These are phyloP conservation scores for Lipomyces starkeyi DNA, from an alignment of 805 yeast genomes.

Conservation along the genomic window DNA sequence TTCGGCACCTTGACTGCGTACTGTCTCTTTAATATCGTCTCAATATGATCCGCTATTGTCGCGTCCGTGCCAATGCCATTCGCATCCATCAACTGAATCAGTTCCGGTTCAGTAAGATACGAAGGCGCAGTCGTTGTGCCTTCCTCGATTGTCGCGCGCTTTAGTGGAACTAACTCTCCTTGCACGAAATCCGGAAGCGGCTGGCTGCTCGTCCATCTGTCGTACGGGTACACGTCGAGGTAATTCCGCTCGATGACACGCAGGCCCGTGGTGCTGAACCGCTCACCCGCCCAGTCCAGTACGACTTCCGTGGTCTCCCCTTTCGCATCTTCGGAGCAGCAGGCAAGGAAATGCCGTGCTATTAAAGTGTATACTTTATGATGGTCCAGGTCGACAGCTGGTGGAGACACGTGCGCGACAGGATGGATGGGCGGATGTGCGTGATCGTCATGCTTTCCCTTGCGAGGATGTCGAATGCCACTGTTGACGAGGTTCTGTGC, in stretches of 20 bases:
- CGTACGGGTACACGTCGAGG: slow-evolving; percentile 78
- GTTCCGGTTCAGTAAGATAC: slow-evolving; percentile 87
- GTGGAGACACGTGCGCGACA: slow-evolving; percentile 47
- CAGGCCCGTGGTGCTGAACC: slow-evolving; percentile 74
- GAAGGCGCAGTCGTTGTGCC: slow-evolving; percentile 85
- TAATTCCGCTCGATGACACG: slow-evolving; percentile 76
- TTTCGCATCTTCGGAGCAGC: slow-evolving; percentile 88
- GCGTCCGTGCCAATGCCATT: slow-evolving; percentile 99
- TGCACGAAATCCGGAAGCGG: slow-evolving; percentile 66
- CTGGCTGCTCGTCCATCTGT: slow-evolving; percentile 72
- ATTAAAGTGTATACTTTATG: slow-evolving; percentile 84
- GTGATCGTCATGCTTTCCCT: slow-evolving; percentile 84
- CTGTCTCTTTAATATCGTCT: slow-evolving; percentile 69
- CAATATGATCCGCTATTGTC: slow-evolving; percentile 97
- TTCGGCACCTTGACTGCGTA: slow-evolving; percentile 57
- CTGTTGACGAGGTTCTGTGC: slow-evolving; percentile 55
- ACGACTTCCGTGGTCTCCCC: slow-evolving; percentile 70
- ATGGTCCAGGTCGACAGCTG: slow-evolving; percentile 52
- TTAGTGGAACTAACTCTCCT: slow-evolving; percentile 63
- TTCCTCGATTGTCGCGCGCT: slow-evolving; percentile 62
- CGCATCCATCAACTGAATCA: slow-evolving; percentile 91
- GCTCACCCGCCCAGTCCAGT: slow-evolving; percentile 79
- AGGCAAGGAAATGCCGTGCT: slow-evolving; percentile 83
- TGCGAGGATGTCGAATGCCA: slow-evolving; percentile 68
- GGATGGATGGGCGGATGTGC: slow-evolving; percentile 99